A percentile compares a stretch with the other conserved stretches of the same genome.
These are phyloP conservation scores for Akanthomyces dipterigenus DNA, from an alignment of 2,329 filamentous ascomycete genomes.

Conservation along the genomic window DNA sequence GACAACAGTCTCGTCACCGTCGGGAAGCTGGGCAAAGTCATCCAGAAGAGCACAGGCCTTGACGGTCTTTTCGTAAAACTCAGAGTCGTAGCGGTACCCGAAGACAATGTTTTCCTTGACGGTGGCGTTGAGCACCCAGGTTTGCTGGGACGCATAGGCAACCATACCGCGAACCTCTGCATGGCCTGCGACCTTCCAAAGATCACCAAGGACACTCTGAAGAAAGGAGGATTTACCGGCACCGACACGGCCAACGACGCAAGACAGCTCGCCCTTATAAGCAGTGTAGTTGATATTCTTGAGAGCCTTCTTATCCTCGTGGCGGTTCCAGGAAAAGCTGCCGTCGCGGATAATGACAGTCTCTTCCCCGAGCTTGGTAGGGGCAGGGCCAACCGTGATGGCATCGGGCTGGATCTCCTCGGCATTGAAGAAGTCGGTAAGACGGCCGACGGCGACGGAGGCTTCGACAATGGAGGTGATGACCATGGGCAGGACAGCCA, in stretches of 20 bases:
- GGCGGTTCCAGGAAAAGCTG: constrained; percentile 90
- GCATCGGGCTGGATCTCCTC: constrained; percentile 89
- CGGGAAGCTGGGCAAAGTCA: constrained; percentile 86
- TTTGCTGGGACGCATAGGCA: constrained; percentile 86
- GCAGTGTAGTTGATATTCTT: constrained; percentile 82
- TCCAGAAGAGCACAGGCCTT: constrained; percentile 85
- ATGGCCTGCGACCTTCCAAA: constrained; percentile 82
- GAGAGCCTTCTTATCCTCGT: constrained; percentile 64
- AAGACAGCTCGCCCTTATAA: constrained; percentile 87
- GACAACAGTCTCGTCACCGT: constrained; percentile 94
- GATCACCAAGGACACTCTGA: constrained; percentile 78
- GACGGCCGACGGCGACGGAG: constrained; percentile 79
- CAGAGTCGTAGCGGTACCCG: constrained; percentile 85
- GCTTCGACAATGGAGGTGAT: constrained; percentile 96
- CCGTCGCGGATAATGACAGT: constrained; percentile 76
- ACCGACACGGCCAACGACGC: constrained; percentile 90
- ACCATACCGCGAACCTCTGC: constrained; percentile 76
- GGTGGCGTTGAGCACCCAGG: constrained; percentile 97
- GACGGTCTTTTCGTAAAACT: constrained; percentile 90
- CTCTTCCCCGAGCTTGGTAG: constrained; percentile 75
- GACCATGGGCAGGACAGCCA: constrained; percentile 93
- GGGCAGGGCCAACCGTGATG: constrained; percentile 61
- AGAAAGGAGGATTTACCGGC: constrained; percentile 91
- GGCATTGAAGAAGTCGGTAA: constrained; percentile 77
- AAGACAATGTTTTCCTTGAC: constrained; percentile 97